Base-by-base conservation (phyloP, 306 rosid species). In the Leucaena leucocephala region DNA sequence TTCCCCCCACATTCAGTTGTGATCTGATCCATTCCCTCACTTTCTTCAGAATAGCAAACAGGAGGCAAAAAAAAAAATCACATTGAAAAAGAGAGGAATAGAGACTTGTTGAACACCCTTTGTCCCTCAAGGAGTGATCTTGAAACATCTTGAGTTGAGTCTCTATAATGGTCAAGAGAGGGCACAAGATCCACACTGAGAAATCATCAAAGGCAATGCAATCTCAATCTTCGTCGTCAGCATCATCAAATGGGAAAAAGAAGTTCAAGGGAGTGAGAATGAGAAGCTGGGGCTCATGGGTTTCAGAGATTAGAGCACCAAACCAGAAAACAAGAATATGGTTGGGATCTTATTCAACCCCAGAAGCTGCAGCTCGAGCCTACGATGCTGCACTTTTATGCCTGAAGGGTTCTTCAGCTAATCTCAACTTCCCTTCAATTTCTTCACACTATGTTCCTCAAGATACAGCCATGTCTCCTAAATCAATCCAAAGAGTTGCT, bases 271-370 rank as follows among this genome's bases (percentile, higher is more conserved):
- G 99, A 49, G 99, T 96, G 9, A 96, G 99, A 86, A 96, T 96
- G 99, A 93, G 99, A 62, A 96, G 91, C 77, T 96, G 99, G 99
- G 99, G 99, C 0, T 96, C 99, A 14, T 96, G 97, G 97, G 99
- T 96, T 2, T 93, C 99, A 2, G 99, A 96, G 88, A 90, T 96
- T 39, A 93, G 99, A 76, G 97, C 99, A 67, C 99, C 99, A 50
- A 96, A 90, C 82, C 99, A 96, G 34, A 96, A 96, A 80, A 93
- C 99, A 73, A 96, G 99, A 78, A 96, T 96, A 44, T 96, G 99
- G 99, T 66, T 96, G 6, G 99, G 99, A 2, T 96, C 99, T 15
- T 96, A 96, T 76, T 93, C 99, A 12, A 96, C 97, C 0, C 85
- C 99, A 3, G 99, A 93, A 54, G 99, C 99, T 2, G 99, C 99